Conservation (phyloP, 139 green algal genomes). For the Chlorella sp. region DNA sequence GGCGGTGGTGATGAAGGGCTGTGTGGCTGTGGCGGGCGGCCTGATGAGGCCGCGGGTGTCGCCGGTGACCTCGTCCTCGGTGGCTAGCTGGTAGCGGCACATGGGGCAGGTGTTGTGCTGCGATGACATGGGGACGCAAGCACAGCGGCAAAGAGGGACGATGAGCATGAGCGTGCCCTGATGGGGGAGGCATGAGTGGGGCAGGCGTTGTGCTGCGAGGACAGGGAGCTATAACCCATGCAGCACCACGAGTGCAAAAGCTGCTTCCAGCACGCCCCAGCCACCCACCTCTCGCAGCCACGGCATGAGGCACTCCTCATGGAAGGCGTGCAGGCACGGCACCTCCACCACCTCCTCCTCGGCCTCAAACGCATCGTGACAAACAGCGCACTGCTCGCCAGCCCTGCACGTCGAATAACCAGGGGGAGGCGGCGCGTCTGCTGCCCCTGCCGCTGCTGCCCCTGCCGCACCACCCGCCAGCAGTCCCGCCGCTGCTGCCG, state of each 20-base stretch:
- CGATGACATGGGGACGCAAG: not conserved
- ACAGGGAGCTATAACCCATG: not conserved
- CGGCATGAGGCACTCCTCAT: constrained; percentile 31
- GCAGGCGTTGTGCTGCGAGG: not conserved
- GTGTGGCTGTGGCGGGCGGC: too few relatives aligned
- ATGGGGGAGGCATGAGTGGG: not conserved
- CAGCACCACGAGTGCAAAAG: not conserved
- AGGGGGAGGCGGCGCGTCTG: too few relatives aligned
- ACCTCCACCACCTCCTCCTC: constrained; percentile 22
- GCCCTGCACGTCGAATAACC: not conserved
- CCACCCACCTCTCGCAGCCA: constrained; percentile 25
- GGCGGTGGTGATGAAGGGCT: too few relatives aligned
- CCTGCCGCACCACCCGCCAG: not conserved
- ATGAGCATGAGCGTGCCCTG: not conserved
- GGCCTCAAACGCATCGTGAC: constrained; percentile 18
- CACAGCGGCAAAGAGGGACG: not conserved
- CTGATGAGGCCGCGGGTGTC: too few relatives aligned
- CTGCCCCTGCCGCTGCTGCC: not conserved
- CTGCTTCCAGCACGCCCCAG: not conserved
- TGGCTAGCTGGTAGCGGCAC: constrained; percentile 1
- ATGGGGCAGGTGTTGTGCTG: constrained; percentile 5
- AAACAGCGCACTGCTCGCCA: constrained; percentile 25
- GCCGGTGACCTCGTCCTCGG: too few relatives aligned
- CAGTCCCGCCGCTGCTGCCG: not conserved
- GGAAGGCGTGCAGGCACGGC: constrained; percentile 29